phyloP scores from a whole-genome alignment of 208 protist species.

The Leishmania martiniquensis region DNA sequence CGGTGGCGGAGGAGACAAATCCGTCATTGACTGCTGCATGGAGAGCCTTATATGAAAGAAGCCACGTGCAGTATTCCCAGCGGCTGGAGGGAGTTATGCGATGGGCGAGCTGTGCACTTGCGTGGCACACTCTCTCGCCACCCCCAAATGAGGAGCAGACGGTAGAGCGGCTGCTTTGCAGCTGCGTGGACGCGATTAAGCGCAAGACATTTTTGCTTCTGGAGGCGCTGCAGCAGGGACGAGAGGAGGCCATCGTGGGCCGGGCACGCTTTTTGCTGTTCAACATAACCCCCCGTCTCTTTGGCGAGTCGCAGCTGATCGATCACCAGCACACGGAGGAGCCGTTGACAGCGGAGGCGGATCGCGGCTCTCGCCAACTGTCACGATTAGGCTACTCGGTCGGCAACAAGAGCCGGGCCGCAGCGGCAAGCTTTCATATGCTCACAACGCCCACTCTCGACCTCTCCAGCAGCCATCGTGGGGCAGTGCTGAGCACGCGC shows the following conservation, averaged over 20 bases:
- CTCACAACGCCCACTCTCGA: conserved; percentile 33
- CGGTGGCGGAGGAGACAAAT: conserved; percentile 21
- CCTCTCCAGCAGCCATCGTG: conserved; percentile 34
- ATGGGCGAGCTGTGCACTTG: conserved; percentile 48
- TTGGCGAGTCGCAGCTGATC: conserved; percentile 50
- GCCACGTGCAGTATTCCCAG: conserved; percentile 40
- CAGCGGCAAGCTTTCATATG: conserved; percentile 24
- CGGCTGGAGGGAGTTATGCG: conserved; percentile 42
- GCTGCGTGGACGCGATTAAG: conserved; percentile 62
- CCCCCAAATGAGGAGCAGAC: conserved; percentile 25
- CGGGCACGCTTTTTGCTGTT: conserved; percentile 76
- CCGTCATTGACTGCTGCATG: conserved; percentile 20
- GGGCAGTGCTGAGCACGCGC: conserved; percentile 20
- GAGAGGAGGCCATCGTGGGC: conserved; percentile 58
- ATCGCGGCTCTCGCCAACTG: conserved; percentile 30
- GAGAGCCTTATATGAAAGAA: conserved; percentile 27
- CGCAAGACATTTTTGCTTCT: conserved; percentile 78
- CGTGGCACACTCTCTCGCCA: conserved; percentile 41
- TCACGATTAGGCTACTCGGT: conserved; percentile 26
- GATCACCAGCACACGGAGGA: conserved; percentile 81
- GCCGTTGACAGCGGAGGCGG: conserved; percentile 38
- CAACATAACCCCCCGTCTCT: conserved; percentile 64
- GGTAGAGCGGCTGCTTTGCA: conserved; percentile 44
- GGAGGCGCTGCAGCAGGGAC: conserved; percentile 80
- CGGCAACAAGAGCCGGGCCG: conserved; percentile 34